Evolutionary conservation across 345 rosid genomes (phyloP).

Genomic region (Eutrema japonicum): DNA sequence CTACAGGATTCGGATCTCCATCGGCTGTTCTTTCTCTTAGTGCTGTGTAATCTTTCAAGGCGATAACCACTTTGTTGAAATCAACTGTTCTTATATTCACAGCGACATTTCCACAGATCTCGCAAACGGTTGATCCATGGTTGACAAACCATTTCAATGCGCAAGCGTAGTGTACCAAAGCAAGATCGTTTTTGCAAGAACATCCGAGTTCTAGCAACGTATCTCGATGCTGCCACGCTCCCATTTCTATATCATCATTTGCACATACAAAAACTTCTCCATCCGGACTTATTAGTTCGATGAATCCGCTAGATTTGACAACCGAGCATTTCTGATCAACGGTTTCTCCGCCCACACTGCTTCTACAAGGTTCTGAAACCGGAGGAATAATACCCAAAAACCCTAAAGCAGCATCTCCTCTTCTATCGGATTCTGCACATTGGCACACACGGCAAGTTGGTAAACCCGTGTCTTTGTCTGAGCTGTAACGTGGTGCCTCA

Average conservation of each 20-base stretch:
- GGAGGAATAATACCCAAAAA: constrained; percentile 73
- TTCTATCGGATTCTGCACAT: constrained; percentile 82
- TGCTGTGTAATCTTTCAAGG: constrained; percentile 76
- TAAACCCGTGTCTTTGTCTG: constrained; percentile 71
- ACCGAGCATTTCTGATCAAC: constrained; percentile 30
- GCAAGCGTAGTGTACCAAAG: constrained; percentile 86
- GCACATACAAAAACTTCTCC: constrained; percentile 84
- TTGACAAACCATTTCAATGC: constrained; percentile 96
- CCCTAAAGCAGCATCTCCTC: constrained; percentile 84
- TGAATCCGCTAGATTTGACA: constrained; percentile 46
- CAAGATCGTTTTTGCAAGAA: constrained; percentile 86
- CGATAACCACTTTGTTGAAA: constrained; percentile 61
- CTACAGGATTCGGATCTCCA: constrained; percentile 79
- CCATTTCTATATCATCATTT: constrained; percentile 72
- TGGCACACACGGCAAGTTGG: constrained; percentile 94
- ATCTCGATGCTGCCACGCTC: constrained; percentile 57
- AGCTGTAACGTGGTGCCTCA: constrained; percentile 54
- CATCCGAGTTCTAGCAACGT: constrained; percentile 81
- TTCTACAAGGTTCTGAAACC: constrained; percentile 46
- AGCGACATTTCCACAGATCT: constrained; percentile 75
- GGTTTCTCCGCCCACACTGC: constrained; percentile 42
- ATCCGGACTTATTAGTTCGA: constrained; percentile 76
- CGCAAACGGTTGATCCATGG: constrained; percentile 90
- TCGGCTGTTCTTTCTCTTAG: constrained; percentile 78
- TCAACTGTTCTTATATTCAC: constrained; percentile 63